Evolutionary conservation across 768 basidiomycete species (phyloP).

Genomic region (Coprinopsis strossmayeri): DNA sequence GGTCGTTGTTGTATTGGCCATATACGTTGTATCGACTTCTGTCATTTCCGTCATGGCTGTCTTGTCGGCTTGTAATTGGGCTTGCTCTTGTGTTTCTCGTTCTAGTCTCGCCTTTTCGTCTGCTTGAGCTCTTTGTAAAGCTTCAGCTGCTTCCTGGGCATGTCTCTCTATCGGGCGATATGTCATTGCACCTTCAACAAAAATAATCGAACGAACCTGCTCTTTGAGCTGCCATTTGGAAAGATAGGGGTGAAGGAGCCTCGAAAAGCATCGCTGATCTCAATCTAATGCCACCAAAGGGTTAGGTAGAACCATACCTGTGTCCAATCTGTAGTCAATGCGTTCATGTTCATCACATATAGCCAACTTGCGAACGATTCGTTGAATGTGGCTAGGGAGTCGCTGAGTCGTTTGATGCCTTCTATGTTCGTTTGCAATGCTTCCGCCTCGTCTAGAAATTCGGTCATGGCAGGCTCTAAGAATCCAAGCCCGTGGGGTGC

Average conservation of each 20-base stretch:
- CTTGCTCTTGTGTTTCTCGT: conserved; percentile 15
- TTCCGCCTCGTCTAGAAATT: conserved; percentile 86
- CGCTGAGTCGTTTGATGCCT: conserved; percentile 62
- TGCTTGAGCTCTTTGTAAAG: conserved; percentile 34
- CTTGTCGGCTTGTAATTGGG: conserved; percentile 25
- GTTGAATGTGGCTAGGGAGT: conserved; percentile 80
- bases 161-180: conserved; percentile 37
- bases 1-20: conserved; percentile 31
- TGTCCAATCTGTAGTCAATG: conserved; percentile 89
- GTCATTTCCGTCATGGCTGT: conserved; percentile 36
- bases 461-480: conserved; percentile 75
- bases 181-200: neutral
- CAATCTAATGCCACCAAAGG: no score
- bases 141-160: conserved; percentile 49
- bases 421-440: conserved; percentile 70
- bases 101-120: conserved; percentile 18
- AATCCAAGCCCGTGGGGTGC: conserved; percentile 83
- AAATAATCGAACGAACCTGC: conserved; percentile 40
- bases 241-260: conserved; percentile 60
- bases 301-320: conserved; percentile 43
- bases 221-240: conserved; percentile 48
- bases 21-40: conserved; percentile 33
- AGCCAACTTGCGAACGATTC: conserved; percentile 90
- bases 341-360: conserved; percentile 92
- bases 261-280: no score